Conservation (phyloP, 345 rosid genomes). For the Cardamine resedifolia region DNA sequence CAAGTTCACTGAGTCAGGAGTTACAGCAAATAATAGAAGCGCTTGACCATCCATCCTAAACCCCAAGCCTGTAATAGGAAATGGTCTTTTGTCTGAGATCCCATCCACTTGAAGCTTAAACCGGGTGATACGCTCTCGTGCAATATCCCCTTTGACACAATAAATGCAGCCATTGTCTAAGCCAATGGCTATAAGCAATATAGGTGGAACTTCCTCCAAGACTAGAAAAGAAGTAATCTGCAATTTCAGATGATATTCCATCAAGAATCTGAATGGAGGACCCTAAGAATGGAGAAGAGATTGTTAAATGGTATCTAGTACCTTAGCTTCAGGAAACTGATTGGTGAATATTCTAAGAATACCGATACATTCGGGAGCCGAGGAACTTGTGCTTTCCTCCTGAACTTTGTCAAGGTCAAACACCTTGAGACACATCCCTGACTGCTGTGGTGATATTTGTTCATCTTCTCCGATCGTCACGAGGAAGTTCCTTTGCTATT, state of each 20-base stretch:
- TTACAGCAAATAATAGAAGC: slow-evolving; percentile 81
- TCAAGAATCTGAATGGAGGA: not conserved
- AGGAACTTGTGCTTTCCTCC: slow-evolving; percentile 72
- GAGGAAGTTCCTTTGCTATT: slow-evolving; percentile 90
- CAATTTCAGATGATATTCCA: slow-evolving; percentile 36
- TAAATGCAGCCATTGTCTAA: slow-evolving; percentile 81
- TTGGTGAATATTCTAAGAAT: slow-evolving; percentile 83
- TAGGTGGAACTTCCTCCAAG: slow-evolving; percentile 93
- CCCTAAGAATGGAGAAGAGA: not conserved
- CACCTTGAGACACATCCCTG: slow-evolving; percentile 85
- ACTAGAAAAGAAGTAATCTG: slow-evolving; percentile 94
- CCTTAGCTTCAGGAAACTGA: slow-evolving; percentile 96
- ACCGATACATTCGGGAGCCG: slow-evolving; percentile 80
- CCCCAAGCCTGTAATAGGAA: slow-evolving; percentile 72
- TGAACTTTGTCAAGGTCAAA: slow-evolving; percentile 90
- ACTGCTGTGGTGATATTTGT: slow-evolving; percentile 71
- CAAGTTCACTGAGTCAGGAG: slow-evolving; percentile 70
- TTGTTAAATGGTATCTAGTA: slow-evolving; percentile 5
- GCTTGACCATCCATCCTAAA: slow-evolving; percentile 88
- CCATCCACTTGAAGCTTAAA: slow-evolving; percentile 79
- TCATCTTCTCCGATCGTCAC: slow-evolving; percentile 92
- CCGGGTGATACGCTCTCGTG: slow-evolving; percentile 85
- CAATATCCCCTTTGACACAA: slow-evolving; percentile 96
- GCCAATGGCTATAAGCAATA: slow-evolving; percentile 87
- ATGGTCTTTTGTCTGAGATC: slow-evolving; percentile 42